Evolutionary conservation across 2,329 filamentous ascomycete species (phyloP).

Genomic region (Beauveria scarabaeidicola): DNA sequence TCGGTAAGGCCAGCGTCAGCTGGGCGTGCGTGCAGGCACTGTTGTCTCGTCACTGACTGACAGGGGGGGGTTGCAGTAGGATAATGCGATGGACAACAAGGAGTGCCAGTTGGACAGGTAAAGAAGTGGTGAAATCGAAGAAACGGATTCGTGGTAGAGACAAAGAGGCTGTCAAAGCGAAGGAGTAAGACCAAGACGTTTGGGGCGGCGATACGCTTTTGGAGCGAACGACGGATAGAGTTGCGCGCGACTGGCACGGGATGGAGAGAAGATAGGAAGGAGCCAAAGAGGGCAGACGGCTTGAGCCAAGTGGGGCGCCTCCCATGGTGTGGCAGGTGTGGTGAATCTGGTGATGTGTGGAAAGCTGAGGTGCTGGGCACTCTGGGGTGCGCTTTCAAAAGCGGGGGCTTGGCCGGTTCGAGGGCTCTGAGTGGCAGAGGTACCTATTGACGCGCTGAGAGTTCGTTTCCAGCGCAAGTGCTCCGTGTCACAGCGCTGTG

Average conservation of each 20-base stretch:
- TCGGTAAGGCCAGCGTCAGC: background rate
- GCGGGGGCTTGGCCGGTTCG: background rate
- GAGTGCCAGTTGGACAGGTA: background rate
- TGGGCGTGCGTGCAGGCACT: background rate
- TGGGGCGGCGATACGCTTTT: background rate
- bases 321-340: background rate
- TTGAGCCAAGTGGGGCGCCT: slow-evolving; percentile 1
- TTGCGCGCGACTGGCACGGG: slow-evolving; percentile 1
- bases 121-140: background rate
- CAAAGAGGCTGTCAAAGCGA: background rate
- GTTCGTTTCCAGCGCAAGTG: background rate
- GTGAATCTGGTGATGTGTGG: background rate
- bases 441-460: background rate
- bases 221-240: background rate
- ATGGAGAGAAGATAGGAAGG: background rate
- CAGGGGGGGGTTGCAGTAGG: background rate
- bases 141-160: background rate
- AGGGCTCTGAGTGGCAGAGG: background rate
- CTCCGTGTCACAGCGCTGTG: background rate
- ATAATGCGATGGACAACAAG: background rate
- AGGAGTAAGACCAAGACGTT: background rate
- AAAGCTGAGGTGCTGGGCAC: background rate
- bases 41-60: slow-evolving; percentile 5
- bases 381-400: background rate
- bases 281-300: background rate